phyloP scores from a whole-genome alignment of 495 filamentous ascomycete species.

The Talaromyces adpressus region DNA sequence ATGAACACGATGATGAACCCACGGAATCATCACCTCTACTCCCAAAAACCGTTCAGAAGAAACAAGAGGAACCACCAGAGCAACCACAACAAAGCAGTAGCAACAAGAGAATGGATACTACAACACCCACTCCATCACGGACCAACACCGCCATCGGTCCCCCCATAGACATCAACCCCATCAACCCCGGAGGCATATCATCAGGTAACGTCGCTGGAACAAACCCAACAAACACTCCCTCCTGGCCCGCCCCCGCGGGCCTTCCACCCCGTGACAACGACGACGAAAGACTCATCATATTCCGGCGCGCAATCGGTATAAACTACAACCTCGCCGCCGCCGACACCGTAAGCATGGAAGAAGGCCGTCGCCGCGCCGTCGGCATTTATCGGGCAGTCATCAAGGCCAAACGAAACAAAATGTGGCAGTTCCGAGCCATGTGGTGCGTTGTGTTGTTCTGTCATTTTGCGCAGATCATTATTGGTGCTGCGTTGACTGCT shows the following conservation, averaged over 20 bases:
- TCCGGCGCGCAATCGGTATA: slow-evolving; percentile 7
- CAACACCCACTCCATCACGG: background rate
- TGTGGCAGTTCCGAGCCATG: background rate
- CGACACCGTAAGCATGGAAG: slow-evolving; percentile 8
- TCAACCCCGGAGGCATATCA: too few relatives aligned
- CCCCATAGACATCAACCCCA: slow-evolving; percentile 2
- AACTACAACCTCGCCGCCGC: slow-evolving; percentile 6
- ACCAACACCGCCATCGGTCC: slow-evolving; percentile 4
- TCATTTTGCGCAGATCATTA: slow-evolving; percentile 33
- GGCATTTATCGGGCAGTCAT: slow-evolving; percentile 4
- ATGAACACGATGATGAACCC: background rate
- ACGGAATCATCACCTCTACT: slow-evolving; percentile 8
- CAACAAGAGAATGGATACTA: background rate
- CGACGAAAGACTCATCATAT: slow-evolving; percentile 7
- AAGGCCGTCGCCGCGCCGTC: background rate
- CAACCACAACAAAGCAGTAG: background rate
- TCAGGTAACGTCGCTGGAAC: too few relatives aligned
- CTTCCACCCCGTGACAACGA: slow-evolving; percentile 6
- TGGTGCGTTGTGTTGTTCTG: background rate
- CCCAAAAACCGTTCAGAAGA: background rate
- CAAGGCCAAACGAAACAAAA: background rate
- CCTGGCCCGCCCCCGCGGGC: slow-evolving; percentile 5
- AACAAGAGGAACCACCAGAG: background rate
- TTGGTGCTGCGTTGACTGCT: slow-evolving; percentile 39
- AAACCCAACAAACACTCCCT: background rate